phyloP scores from a whole-genome alignment of 768 basidiomycete genomes.

The Russula olivacea region DNA sequence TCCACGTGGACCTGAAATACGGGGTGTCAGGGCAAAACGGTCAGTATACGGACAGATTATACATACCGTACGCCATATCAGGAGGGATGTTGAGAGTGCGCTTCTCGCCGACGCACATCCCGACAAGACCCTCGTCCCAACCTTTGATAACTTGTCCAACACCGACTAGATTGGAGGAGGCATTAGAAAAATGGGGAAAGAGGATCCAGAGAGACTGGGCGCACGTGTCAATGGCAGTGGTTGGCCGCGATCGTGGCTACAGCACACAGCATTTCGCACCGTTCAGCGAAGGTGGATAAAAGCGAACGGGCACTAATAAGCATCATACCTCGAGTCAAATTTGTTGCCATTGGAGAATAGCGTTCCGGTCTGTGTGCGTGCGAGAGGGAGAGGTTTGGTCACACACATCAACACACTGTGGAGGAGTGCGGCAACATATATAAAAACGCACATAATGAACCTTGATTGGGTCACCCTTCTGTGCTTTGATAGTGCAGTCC shows the following conservation, averaged over 20 bases:
- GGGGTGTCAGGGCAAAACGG: not conserved
- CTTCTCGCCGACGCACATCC: slow-evolving; percentile 87
- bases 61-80: slow-evolving; percentile 74
- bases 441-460: slow-evolving; percentile 68
- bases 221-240: slow-evolving; percentile 77
- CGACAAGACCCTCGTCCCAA: slow-evolving; percentile 77
- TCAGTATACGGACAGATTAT: not conserved
- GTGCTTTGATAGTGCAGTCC: slow-evolving; percentile 48
- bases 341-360: slow-evolving; percentile 69
- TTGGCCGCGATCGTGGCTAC: slow-evolving; percentile 63
- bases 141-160: slow-evolving; percentile 76
- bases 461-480: slow-evolving; percentile 55
- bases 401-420: not conserved
- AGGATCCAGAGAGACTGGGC: slow-evolving; percentile 25
- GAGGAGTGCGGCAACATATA: slow-evolving; percentile 19
- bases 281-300: not conserved
- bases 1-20: slow-evolving; percentile 56
- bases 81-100: slow-evolving; percentile 84
- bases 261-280: not conserved
- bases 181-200: not conserved
- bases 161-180: slow-evolving; percentile 47
- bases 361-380: slow-evolving; percentile 62
- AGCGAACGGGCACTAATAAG: not conserved
- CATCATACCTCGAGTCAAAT: slow-evolving; percentile 79
- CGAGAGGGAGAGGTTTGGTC: not conserved